Evolutionary conservation across 2,329 filamentous ascomycete genomes (phyloP).

Genomic region (Hypoxylon sp.): DNA sequence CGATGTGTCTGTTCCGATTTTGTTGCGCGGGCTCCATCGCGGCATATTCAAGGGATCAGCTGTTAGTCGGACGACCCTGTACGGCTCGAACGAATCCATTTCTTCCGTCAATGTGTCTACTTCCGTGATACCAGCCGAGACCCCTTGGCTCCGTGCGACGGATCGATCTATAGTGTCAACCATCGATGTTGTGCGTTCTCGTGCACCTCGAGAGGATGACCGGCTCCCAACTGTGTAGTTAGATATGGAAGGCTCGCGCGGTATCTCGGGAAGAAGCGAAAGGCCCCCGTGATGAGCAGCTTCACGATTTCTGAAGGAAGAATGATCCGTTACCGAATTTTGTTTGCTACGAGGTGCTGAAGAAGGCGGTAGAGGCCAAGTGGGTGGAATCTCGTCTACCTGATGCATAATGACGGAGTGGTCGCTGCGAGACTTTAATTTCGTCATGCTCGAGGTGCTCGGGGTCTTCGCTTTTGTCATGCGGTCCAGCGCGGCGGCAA

Average conservation of each 20-base stretch:
- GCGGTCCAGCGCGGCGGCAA: conserved; percentile 70
- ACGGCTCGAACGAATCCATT: conserved; percentile 43
- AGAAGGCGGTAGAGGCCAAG: conserved; percentile 27
- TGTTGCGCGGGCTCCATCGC: conserved; percentile 59
- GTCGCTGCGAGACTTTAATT: conserved; percentile 44
- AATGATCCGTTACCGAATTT: conserved; percentile 35
- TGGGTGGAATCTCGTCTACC: conserved; percentile 31
- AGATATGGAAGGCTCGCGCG: conserved; percentile 37
- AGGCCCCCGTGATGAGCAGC: conserved; percentile 16
- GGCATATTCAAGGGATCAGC: conserved; percentile 61
- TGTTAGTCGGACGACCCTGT: conserved; percentile 58
- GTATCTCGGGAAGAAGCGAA: conserved; percentile 27
- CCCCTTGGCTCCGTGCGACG: conserved; percentile 25
- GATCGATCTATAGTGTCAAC: conserved; percentile 29
- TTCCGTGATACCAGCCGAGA: conserved; percentile 37
- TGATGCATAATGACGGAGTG: conserved; percentile 21
- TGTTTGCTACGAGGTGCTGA: conserved; percentile 22
- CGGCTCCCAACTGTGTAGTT: conserved; percentile 33
- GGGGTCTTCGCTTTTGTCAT: conserved; percentile 48
- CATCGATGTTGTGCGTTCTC: conserved; percentile 34
- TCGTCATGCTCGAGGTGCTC: conserved; percentile 41
- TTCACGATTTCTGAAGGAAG: conserved; percentile 28
- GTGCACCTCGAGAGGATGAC: conserved; percentile 29
- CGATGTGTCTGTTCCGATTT: conserved; percentile 52
- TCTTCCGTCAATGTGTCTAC: conserved; percentile 48